Evolutionary conservation across 2,329 filamentous ascomycete genomes (phyloP).

Genomic region (Trichophyton rubrum): DNA sequence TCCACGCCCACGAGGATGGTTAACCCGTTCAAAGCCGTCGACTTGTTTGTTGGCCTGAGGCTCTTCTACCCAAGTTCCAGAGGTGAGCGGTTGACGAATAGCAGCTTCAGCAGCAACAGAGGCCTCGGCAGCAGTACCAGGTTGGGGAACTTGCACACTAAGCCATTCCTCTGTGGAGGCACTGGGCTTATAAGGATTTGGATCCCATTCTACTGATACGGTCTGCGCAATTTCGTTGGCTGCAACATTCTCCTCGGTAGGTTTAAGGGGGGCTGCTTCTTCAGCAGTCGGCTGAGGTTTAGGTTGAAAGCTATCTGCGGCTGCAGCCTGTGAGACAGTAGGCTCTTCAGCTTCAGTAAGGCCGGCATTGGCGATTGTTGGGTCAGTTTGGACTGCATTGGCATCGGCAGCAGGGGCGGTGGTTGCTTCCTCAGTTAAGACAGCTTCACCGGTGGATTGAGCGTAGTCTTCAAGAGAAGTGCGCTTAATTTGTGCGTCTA

Average conservation of each 20-base stretch:
- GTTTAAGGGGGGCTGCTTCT: constrained; percentile 24
- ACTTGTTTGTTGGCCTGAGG: constrained; percentile 5
- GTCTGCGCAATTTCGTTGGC: constrained; percentile 39
- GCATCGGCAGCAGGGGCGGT: constrained; percentile 26
- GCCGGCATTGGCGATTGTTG: constrained; percentile 48
- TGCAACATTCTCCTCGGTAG: constrained; percentile 28
- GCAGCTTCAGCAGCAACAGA: constrained; percentile 1
- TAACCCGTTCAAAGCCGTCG: constrained; percentile 28
- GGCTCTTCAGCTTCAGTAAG: constrained; percentile 45
- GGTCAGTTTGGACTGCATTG: constrained; percentile 36
- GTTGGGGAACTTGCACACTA: constrained; percentile 54
- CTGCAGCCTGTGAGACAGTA: constrained; percentile 44
- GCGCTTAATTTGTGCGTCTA: constrained; percentile 43
- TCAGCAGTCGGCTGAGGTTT: constrained; percentile 14
- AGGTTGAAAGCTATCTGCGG: constrained; percentile 34
- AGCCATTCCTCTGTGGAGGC: constrained; percentile 57
- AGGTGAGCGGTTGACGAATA: constrained; percentile 20
- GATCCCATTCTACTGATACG: constrained; percentile 36
- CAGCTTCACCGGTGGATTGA: constrained; percentile 25
- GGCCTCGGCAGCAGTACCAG: constrained; percentile 20
- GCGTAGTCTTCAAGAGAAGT: constrained; percentile 34
- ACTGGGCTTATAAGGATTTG: constrained; percentile 33
- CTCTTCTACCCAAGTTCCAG: constrained; percentile 73
- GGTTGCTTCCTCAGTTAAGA: constrained; percentile 36
- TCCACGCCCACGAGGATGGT: constrained; percentile 25